These are phyloP conservation scores for Neurospora pannonica DNA, from an alignment of 495 filamentous ascomycete genomes.

Conservation along the genomic window DNA sequence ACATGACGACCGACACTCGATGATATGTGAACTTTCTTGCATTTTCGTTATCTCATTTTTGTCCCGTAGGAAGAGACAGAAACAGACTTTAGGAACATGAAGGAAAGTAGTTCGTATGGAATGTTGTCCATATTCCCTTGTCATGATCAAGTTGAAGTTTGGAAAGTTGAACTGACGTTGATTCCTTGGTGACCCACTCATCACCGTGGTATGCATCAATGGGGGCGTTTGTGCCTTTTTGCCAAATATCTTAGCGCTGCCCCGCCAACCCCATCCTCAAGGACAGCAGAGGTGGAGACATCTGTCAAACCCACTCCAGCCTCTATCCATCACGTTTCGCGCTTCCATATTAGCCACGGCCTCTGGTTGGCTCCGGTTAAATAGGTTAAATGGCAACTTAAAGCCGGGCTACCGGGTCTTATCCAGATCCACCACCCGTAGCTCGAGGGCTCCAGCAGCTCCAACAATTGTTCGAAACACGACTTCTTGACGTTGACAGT, in stretches of 20 bases:
- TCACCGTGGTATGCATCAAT: constrained; percentile 4
- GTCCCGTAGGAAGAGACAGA: background rate
- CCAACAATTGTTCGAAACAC: background rate
- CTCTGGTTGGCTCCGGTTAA: constrained; percentile 17
- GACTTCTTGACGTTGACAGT: background rate
- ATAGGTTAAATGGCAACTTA: constrained; percentile 20
- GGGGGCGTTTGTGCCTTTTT: background rate
- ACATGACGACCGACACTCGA: background rate
- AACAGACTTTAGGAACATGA: background rate
- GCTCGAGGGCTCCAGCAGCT: constrained; percentile 4
- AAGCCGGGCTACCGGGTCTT: constrained; percentile 26
- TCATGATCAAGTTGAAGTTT: background rate
- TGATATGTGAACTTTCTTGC: background rate
- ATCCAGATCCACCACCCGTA: constrained; percentile 1
- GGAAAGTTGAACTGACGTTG: background rate
- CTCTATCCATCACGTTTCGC: background rate
- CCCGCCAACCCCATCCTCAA: background rate
- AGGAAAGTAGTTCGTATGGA: background rate
- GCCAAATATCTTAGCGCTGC: background rate
- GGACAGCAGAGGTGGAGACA: background rate
- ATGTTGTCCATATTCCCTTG: background rate
- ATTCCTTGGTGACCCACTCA: background rate
- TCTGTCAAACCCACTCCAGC: background rate
- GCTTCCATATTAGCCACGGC: constrained; percentile 18
- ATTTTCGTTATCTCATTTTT: background rate